Percentiles rank a stretch among this genome's conserved stretches.
phyloP scores from a whole-genome alignment of 2,329 filamentous ascomycete genomes.

The Cryphonectria parasitica region DNA sequence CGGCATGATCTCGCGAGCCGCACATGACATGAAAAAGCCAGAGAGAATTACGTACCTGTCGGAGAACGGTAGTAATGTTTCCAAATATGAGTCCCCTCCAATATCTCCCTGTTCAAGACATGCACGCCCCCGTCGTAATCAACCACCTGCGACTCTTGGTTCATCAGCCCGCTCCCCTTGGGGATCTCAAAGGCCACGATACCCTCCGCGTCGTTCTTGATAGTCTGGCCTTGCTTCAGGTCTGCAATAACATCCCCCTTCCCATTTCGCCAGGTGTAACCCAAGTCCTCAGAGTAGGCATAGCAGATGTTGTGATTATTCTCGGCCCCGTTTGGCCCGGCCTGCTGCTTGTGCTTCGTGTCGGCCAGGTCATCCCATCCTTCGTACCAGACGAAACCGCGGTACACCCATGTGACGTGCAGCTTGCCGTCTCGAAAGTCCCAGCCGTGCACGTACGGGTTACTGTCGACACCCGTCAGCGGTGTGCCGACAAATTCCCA shows the following conservation, averaged over 20 bases:
- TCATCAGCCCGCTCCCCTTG: slow-evolving; percentile 50
- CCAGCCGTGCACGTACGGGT: slow-evolving; percentile 56
- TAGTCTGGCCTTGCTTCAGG: slow-evolving; percentile 41
- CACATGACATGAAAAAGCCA: neutral
- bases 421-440: slow-evolving; percentile 42
- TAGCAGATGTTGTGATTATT: slow-evolving; percentile 57
- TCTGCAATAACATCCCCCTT: slow-evolving; percentile 42
- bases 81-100: slow-evolving; percentile 39
- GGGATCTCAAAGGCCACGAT: slow-evolving; percentile 50
- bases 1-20: neutral
- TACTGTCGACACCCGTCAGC: slow-evolving; percentile 49
- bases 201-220: slow-evolving; percentile 45
- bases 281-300: slow-evolving; percentile 50
- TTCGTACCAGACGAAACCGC: slow-evolving; percentile 49
- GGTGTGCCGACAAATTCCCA: slow-evolving; percentile 47
- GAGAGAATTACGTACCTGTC: slow-evolving; percentile 33
- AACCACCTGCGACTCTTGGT: slow-evolving; percentile 54
- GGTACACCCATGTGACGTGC: slow-evolving; percentile 54
- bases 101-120: slow-evolving; percentile 50
- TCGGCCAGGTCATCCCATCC: slow-evolving; percentile 47
- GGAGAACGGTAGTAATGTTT: slow-evolving; percentile 46
- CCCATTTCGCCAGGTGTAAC: slow-evolving; percentile 48
- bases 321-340: slow-evolving; percentile 47
- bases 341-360: slow-evolving; percentile 46
- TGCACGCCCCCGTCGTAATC: slow-evolving; percentile 51